Conservation (phyloP, 1,284 basidiomycete species). For the Cryptococcus neoformans region DNA sequence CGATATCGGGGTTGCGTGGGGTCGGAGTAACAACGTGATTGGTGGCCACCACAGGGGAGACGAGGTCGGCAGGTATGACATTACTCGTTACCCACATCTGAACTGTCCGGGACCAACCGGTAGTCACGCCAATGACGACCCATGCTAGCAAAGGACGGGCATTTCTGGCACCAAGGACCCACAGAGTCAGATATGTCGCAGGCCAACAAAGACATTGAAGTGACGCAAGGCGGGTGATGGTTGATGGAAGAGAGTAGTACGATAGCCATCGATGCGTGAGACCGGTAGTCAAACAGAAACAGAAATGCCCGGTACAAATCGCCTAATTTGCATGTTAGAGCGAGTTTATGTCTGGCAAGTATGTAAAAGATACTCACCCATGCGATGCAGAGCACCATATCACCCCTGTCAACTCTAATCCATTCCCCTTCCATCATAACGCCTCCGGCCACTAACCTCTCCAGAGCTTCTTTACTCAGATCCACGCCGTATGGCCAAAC, state of each 20-base stretch:
- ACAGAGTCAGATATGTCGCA: conserved; percentile 47
- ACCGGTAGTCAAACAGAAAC: conserved; percentile 49
- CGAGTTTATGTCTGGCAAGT: too few species aligned
- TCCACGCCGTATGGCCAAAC: conserved; percentile 47
- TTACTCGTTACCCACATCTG: conserved; percentile 53
- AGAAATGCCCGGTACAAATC: conserved; percentile 48
- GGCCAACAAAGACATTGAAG: conserved; percentile 53
- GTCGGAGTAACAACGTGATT: background rate
- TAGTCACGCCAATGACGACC: conserved; percentile 51
- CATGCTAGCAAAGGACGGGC: conserved; percentile 46
- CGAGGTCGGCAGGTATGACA: conserved; percentile 25
- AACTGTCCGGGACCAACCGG: conserved; percentile 43
- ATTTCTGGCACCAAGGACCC: conserved; percentile 36
- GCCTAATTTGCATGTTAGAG: conserved; percentile 28
- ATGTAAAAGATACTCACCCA: conserved; percentile 27
- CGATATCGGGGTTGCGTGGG: background rate
- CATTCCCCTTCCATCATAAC: conserved; percentile 22
- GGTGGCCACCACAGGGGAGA: background rate
- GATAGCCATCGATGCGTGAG: conserved; percentile 50
- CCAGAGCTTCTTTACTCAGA: conserved; percentile 35
- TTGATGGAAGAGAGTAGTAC: conserved; percentile 50
- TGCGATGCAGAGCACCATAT: conserved; percentile 38
- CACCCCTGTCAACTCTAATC: conserved; percentile 25
- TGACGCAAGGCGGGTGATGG: conserved; percentile 48
- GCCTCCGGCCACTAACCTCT: conserved; percentile 32